phyloP scores from a whole-genome alignment of 164 flowering plant species.

The Malania oleifera region DNA sequence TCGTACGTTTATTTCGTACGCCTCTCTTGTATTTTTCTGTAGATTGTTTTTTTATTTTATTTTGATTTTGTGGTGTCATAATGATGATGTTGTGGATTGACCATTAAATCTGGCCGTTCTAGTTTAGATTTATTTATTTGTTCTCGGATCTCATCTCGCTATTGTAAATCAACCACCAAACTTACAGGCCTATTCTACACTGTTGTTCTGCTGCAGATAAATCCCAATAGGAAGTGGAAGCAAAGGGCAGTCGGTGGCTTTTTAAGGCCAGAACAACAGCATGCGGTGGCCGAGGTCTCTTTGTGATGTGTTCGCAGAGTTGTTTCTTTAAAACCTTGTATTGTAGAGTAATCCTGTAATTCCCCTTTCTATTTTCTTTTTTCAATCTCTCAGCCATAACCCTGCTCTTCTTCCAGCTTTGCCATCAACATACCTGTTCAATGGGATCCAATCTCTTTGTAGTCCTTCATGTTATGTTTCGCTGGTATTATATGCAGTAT shows the following conservation, averaged over 20 bases:
- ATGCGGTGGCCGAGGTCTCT: conserved; percentile 75
- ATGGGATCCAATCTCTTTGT: conserved; percentile 67
- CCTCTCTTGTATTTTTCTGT: no score
- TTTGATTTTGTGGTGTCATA: no score
- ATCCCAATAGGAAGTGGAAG: neutral
- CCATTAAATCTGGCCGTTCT: no score
- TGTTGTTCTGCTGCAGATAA: neutral
- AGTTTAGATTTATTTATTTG: no score
- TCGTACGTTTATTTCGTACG: no score
- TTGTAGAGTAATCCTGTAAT: conserved; percentile 82
- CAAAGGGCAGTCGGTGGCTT: conserved; percentile 20
- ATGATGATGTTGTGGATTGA: no score
- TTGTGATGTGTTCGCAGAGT: conserved; percentile 69
- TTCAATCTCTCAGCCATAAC: no score
- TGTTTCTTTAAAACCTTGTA: conserved; percentile 71
- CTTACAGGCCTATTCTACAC: neutral
- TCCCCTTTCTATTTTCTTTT: no score
- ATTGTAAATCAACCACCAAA: no score
- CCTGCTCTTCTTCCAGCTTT: conserved; percentile 1
- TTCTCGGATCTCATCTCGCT: no score
- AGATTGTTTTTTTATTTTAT: no score
- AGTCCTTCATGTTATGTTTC: conserved; percentile 48
- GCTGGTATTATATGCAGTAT: conserved; percentile 57
- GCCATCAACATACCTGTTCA: neutral
- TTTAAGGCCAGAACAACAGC: conserved; percentile 30